Conservation (phyloP, 345 rosid species). For the Eucalyptus marginata region DNA sequence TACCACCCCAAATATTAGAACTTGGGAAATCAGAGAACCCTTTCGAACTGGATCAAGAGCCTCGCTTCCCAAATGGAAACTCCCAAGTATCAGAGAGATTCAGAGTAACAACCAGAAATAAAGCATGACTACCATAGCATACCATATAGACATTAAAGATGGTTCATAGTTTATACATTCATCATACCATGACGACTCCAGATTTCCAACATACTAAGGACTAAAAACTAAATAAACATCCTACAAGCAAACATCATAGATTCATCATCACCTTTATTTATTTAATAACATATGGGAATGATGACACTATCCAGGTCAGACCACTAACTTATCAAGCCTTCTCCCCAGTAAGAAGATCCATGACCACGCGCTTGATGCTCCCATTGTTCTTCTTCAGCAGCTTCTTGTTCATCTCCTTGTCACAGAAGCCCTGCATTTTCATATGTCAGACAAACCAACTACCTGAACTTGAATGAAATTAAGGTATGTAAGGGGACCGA, state of each 20-base stretch:
- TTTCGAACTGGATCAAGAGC: neutral
- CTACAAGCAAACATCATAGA: neutral
- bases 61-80: neutral
- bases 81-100: neutral
- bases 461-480: neutral
- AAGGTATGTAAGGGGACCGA: neutral
- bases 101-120: neutral
- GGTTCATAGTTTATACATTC: neutral
- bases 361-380: slow-evolving; percentile 77
- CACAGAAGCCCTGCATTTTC: slow-evolving; percentile 63
- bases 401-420: slow-evolving; percentile 66
- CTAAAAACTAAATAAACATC: neutral
- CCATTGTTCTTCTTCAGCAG: slow-evolving; percentile 93
- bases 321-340: slow-evolving; percentile 11
- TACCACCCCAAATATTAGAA: too few relatives aligned
- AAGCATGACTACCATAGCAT: neutral
- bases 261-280: neutral
- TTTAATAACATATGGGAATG: neutral
- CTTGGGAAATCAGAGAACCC: neutral
- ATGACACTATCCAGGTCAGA: neutral
- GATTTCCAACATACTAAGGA: neutral
- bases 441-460: neutral
- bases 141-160: neutral
- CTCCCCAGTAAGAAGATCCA: slow-evolving; percentile 83
- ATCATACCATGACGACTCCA: neutral